phyloP scores from a whole-genome alignment of 73 alveolate genomes.

The Halteria grandinella region DNA sequence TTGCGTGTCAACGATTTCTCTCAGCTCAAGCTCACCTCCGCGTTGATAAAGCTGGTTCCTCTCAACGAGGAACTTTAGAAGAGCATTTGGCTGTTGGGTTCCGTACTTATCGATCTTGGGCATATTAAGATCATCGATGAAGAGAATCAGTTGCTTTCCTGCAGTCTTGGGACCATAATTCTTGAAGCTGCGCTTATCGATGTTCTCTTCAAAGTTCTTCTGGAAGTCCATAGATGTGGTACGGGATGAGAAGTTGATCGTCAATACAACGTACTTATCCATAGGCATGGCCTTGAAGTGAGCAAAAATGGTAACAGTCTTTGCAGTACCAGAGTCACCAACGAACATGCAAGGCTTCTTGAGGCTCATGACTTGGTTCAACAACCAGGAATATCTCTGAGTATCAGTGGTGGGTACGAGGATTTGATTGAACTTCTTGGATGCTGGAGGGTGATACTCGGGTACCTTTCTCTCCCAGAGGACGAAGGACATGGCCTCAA shows the following conservation, averaged over 20 bases:
- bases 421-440: conserved; percentile 96
- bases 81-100: conserved; percentile 98
- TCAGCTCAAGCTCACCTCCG: conserved; percentile 94
- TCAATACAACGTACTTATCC: conserved; percentile 89
- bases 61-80: conserved; percentile 96
- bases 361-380: conserved; percentile 82
- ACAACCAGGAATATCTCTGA: conserved; percentile 90
- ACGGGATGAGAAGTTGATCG: conserved; percentile 99
- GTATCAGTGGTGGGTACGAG: conserved; percentile 99
- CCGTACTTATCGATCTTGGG: conserved; percentile 97
- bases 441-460: conserved; percentile 82
- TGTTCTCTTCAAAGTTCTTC: conserved; percentile 95
- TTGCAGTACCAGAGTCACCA: conserved; percentile 98
- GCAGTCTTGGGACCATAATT: conserved; percentile 98
- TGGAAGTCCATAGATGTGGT: conserved; percentile 96
- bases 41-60: conserved; percentile 90
- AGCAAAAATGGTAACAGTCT: conserved; percentile 91
- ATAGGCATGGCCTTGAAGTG: conserved; percentile 84
- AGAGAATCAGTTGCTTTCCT: conserved; percentile 95
- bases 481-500: conserved; percentile 71
- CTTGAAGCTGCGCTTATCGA: conserved; percentile 93
- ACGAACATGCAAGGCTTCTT: conserved; percentile 96
- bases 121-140: conserved; percentile 98
- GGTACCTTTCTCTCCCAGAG: conserved; percentile 91
- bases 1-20: conserved; percentile 95